Conservation (phyloP, 2,329 filamentous ascomycete species). For the Purpureocillium lavendulum region DNA sequence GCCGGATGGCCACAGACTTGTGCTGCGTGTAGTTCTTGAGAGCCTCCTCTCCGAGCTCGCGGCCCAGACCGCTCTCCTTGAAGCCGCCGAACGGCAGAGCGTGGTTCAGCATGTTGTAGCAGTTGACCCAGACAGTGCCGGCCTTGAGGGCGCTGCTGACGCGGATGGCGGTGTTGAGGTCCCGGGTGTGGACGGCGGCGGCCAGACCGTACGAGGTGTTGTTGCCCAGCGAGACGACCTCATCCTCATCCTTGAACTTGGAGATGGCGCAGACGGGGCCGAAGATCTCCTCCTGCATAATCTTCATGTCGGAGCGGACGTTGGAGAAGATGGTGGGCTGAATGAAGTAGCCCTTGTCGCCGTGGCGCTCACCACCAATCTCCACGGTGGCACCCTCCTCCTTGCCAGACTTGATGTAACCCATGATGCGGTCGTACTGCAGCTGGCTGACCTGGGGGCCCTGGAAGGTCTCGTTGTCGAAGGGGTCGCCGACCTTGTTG, state of each 20-base stretch:
- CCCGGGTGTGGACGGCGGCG: constrained; percentile 72
- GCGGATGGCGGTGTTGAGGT: constrained; percentile 74
- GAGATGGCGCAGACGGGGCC: constrained; percentile 77
- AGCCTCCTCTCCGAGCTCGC: constrained; percentile 64
- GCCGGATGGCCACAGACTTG: constrained; percentile 53
- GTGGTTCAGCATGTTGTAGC: constrained; percentile 65
- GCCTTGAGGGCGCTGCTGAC: constrained; percentile 69
- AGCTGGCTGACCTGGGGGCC: constrained; percentile 79
- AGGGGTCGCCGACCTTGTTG: constrained; percentile 80
- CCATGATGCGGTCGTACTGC: constrained; percentile 86
- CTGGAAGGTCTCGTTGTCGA: constrained; percentile 73
- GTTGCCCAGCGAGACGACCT: constrained; percentile 69
- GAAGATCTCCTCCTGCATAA: constrained; percentile 88
- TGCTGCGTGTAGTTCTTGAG: constrained; percentile 60
- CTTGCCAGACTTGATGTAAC: constrained; percentile 62
- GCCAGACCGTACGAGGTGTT: constrained; percentile 73
- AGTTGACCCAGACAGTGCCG: constrained; percentile 54
- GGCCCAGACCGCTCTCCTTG: constrained; percentile 71
- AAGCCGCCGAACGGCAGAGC: constrained; percentile 60
- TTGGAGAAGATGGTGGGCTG: constrained; percentile 85
- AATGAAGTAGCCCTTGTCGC: constrained; percentile 80
- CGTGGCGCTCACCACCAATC: constrained; percentile 45
- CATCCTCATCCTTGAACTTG: constrained; percentile 79
- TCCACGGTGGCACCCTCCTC: constrained; percentile 54
- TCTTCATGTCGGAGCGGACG: constrained; percentile 77